Evolutionary conservation across 495 filamentous ascomycete species (phyloP).

Genomic region (Penicillium pancosmium): DNA sequence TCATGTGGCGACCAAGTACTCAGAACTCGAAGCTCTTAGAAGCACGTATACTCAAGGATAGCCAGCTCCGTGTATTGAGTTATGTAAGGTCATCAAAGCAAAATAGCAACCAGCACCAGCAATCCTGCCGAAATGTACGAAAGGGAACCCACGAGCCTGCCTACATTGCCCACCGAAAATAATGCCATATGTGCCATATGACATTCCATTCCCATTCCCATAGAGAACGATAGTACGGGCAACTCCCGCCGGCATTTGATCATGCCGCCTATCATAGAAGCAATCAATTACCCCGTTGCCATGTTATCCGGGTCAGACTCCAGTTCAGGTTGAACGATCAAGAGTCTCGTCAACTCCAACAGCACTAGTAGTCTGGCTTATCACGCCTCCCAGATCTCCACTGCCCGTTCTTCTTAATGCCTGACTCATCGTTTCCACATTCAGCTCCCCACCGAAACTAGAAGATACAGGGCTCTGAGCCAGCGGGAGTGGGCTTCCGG

Average conservation of each 20-base stretch:
- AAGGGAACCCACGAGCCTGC: background rate
- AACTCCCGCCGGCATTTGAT: no score
- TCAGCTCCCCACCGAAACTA: conserved; percentile 65
- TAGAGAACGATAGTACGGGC: no score
- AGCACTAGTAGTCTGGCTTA: conserved; percentile 65
- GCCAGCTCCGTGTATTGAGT: conserved; percentile 22
- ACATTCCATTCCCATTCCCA: no score
- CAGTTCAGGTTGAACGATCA: conserved; percentile 31
- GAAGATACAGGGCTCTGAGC: conserved; percentile 50
- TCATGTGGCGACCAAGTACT: conserved; percentile 7
- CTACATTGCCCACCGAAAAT: background rate
- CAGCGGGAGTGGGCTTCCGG: conserved; percentile 28
- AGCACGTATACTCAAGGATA: conserved; percentile 17
- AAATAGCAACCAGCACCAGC: conserved; percentile 9
- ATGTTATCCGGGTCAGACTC: no score
- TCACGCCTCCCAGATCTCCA: conserved; percentile 68
- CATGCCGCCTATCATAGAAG: no score
- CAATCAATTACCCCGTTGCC: no score
- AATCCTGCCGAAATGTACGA: conserved; percentile 4
- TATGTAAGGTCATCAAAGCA: conserved; percentile 12
- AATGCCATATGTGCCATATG: no score
- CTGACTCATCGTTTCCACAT: conserved; percentile 89
- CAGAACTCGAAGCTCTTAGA: background rate
- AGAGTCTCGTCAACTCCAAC: conserved; percentile 42
- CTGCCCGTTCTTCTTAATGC: conserved; percentile 72